phyloP scores from a whole-genome alignment of 2,329 filamentous ascomycete species.

The Epicoccum sorghinum region DNA sequence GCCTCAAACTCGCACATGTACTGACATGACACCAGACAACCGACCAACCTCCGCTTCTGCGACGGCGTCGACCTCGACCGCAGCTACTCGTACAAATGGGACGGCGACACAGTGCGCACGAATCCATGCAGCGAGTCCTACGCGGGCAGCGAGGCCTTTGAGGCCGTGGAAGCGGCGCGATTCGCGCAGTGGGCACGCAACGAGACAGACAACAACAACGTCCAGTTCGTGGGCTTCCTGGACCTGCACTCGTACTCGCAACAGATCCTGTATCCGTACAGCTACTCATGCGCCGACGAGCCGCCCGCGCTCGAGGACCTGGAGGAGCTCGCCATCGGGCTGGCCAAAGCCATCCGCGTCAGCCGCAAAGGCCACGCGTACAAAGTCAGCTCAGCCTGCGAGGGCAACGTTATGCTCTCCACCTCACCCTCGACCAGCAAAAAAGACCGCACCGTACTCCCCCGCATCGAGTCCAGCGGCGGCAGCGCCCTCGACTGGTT shows the following conservation, averaged over 20 bases:
- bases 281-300: conserved; percentile 76
- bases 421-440: conserved; percentile 14
- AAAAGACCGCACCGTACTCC: conserved; percentile 46
- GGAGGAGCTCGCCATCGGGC: conserved; percentile 83
- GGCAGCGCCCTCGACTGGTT: conserved; percentile 95
- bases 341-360: conserved; percentile 87
- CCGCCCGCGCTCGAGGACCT: conserved; percentile 91
- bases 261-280: conserved; percentile 90
- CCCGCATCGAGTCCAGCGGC: conserved; percentile 74
- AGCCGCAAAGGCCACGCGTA: conserved; percentile 73
- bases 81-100: conserved; percentile 84
- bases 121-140: conserved; percentile 94
- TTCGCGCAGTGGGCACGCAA: conserved; percentile 85
- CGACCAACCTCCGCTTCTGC: conserved; percentile 82
- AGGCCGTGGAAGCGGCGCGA: conserved; percentile 76
- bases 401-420: conserved; percentile 67
- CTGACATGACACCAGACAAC: conserved; percentile 59
- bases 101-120: conserved; percentile 63
- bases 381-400: conserved; percentile 80
- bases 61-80: conserved; percentile 88
- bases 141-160: conserved; percentile 81
- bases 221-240: conserved; percentile 80
- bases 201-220: conserved; percentile 72
- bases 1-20: too few relatives aligned
- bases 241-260: conserved; percentile 96